Evolutionary conservation across 2,329 filamentous ascomycete genomes (phyloP).

Genomic region (Verticillium dahliae): DNA sequence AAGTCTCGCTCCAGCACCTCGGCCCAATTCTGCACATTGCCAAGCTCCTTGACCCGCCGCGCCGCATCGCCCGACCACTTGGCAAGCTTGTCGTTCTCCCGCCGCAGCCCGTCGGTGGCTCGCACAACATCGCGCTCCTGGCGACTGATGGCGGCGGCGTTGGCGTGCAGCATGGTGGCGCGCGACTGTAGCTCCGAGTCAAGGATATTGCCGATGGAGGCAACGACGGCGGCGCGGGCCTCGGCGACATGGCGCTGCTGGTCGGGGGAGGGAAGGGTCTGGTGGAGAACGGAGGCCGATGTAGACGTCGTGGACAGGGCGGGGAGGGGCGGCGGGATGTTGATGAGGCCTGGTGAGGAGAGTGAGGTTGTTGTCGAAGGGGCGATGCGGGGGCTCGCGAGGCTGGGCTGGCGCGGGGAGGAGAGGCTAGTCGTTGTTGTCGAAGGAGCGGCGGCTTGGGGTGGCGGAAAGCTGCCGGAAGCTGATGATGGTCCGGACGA

Average conservation of each 20-base stretch:
- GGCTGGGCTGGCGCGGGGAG: slow-evolving; percentile 5
- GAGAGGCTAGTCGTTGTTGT: slow-evolving; percentile 1
- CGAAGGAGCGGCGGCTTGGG: slow-evolving; percentile 2
- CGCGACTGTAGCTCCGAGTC: slow-evolving; percentile 63
- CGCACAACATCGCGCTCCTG: slow-evolving; percentile 62
- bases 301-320: neutral
- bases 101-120: slow-evolving; percentile 52
- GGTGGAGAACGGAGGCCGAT: neutral
- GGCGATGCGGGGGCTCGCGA: slow-evolving; percentile 6
- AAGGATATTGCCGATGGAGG: slow-evolving; percentile 62
- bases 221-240: slow-evolving; percentile 53
- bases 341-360: slow-evolving; percentile 3
- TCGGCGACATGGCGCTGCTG: slow-evolving; percentile 44
- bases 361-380: slow-evolving; percentile 9
- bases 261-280: slow-evolving; percentile 18
- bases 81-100: slow-evolving; percentile 60
- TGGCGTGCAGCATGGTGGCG: slow-evolving; percentile 62
- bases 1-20: slow-evolving; percentile 71
- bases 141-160: slow-evolving; percentile 55
- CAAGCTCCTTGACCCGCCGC: slow-evolving; percentile 66
- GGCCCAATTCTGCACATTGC: slow-evolving; percentile 81
- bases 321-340: neutral
- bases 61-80: slow-evolving; percentile 57
- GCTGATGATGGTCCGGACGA: slow-evolving; percentile 6
- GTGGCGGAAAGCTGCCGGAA: slow-evolving; percentile 1